A percentile compares a stretch with the other conserved stretches of the same genome.
Conservation (phyloP, 2,329 filamentous ascomycete species). For the Diaporthe sp. region DNA sequence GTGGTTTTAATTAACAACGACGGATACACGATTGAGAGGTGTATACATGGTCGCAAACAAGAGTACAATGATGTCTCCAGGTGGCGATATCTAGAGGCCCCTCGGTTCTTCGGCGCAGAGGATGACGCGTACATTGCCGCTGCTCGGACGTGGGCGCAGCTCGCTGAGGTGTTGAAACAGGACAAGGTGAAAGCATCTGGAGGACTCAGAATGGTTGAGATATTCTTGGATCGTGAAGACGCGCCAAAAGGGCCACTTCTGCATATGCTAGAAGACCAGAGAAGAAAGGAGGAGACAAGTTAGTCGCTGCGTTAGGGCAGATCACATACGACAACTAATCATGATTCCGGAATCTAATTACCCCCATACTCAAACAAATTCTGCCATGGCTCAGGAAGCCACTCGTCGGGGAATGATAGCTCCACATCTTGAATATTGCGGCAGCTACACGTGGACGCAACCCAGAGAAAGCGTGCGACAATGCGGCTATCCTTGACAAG, state of each 20-base stretch:
- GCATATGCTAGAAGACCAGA: neutral
- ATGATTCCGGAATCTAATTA: neutral
- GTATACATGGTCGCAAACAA: constrained; percentile 67
- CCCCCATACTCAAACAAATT: constrained; percentile 7
- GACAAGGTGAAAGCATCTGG: neutral
- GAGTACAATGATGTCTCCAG: constrained; percentile 68
- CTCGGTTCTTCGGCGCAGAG: constrained; percentile 62
- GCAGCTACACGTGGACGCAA: constrained; percentile 34
- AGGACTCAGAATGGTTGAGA: neutral
- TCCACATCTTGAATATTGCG: constrained; percentile 33
- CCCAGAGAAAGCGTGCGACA: constrained; percentile 37
- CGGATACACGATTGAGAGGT: constrained; percentile 71
- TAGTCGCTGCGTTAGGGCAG: neutral
- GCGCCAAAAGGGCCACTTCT: neutral
- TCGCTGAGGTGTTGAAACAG: constrained; percentile 52
- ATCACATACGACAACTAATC: neutral
- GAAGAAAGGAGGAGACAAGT: neutral
- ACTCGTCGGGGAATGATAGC: constrained; percentile 10
- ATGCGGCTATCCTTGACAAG: constrained; percentile 31
- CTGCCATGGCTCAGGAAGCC: neutral
- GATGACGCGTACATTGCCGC: constrained; percentile 54
- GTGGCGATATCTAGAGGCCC: constrained; percentile 65
- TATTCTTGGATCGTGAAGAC: constrained; percentile 2
- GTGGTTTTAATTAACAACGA: constrained; percentile 71
- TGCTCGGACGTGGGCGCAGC: constrained; percentile 60